Evolutionary conservation across 495 filamentous ascomycete species (phyloP), one percentile per base, ranked within the genome.

Genomic region (Neohortaea acidophila): DNA sequence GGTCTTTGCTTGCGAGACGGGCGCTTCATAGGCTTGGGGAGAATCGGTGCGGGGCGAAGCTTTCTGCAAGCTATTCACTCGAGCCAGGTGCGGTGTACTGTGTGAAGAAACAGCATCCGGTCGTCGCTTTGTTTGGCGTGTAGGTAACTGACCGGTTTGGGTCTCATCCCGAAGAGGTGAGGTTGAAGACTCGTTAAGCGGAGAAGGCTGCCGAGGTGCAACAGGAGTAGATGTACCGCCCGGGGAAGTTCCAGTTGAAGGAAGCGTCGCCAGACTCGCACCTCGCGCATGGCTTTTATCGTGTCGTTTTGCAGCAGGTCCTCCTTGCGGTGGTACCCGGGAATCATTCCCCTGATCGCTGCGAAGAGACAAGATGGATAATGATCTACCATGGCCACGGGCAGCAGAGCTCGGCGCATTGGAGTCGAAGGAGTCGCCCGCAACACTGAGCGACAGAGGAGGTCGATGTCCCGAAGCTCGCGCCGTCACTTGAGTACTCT

Each of bases 301-400:
- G 17, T 73, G 66, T 33, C 70, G 63, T 38, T 64, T 64, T n/a
- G 68, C 53, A 5, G 39, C 28, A 3, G 46, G 31, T 22, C 18
- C 40, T 11, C 35, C n/a, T n/a, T n/a, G 28, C 7, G 35, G 17
- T 13, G 40, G 46, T 14, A 23, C 21, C 15, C 32, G 36, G 6
- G 17, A 4, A 22, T 38, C 39, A 24, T 30, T 43, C 11, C 36
- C 30, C 4, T 30, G 34, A 38, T 75, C 73, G 33, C 71, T 76
- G 12, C 82, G 82, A 46, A 96, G 70, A 4, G 89, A 96, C 15
- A 94, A 73, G 45, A 97, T 96, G n/a, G 89, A 94, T 21, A 97
- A 70, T 0, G 87, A 94, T 53, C 87, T 60, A 43, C 75, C 71
- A 54, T 82, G 78, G 45, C 64, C 69, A 36, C 72, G n/a, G n/a